These are phyloP conservation scores for Pouteria campechiana DNA, from an alignment of 179 eudicot species.

Conservation along the genomic window DNA sequence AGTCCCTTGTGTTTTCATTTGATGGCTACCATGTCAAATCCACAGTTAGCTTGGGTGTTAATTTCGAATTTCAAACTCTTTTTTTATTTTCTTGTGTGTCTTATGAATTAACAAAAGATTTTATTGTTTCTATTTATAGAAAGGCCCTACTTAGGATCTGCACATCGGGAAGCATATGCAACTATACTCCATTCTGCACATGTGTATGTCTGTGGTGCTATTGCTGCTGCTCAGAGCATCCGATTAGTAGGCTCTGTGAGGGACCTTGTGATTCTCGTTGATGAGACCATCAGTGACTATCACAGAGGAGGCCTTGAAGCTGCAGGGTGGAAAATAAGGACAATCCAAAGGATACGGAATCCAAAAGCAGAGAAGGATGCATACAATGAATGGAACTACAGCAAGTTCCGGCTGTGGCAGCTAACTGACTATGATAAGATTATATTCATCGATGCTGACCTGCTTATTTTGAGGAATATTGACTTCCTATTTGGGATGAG, in stretches of 20 bases:
- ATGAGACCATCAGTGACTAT: conserved; percentile 55
- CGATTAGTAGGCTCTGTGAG: conserved; percentile 81
- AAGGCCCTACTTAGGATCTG: conserved; percentile 41
- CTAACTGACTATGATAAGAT: conserved; percentile 85
- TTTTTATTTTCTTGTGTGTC: too few species aligned
- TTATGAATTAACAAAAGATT: background rate
- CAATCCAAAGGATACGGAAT: conserved; percentile 66
- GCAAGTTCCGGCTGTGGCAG: conserved; percentile 94
- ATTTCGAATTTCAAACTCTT: background rate
- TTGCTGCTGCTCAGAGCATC: conserved; percentile 86
- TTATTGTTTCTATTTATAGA: conserved; percentile 25
- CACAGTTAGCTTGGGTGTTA: background rate
- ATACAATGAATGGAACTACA: conserved; percentile 90
- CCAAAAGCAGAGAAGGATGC: conserved; percentile 90
- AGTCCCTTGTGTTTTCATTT: background rate
- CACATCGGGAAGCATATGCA: conserved; percentile 81
- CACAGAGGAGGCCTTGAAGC: conserved; percentile 71
- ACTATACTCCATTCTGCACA: conserved; percentile 87
- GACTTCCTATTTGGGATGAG: conserved; percentile 75
- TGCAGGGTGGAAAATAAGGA: conserved; percentile 78
- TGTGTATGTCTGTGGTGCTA: conserved; percentile 87
- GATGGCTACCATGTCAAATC: background rate
- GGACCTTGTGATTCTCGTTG: conserved; percentile 82
- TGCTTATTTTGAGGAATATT: conserved; percentile 66
- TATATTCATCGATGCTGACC: conserved; percentile 85